Evolutionary conservation across 176 grass and related monocot species (phyloP), one percentile per base, ranked within the genome.

Genomic region (Dactylis glomerata): DNA sequence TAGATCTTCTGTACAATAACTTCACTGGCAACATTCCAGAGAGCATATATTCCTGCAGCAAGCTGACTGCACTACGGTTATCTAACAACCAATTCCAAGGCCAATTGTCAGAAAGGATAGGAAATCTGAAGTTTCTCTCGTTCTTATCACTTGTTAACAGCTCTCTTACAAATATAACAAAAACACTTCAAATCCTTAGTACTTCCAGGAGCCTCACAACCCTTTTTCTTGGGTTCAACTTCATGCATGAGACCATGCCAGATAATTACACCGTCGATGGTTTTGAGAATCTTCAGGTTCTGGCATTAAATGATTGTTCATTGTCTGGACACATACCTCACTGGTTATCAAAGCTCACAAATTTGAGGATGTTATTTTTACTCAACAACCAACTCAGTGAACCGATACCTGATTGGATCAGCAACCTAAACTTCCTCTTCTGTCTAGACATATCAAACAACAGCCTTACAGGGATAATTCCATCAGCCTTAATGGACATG

Each of bases 11-110:
- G 2, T 37, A 28, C 38, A 91, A 86, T 31, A 76, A 55, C 13
- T 82, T 88, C 82, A 82, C 50, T 6, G 62, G 82, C 3, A 76
- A 7, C 27, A 17, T 92, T 71, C 82, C 82, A 46, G 77, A 88
- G 17, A 92, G 64, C 46, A 68, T 92, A 15, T 92, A 92, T 56
- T 82, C 77, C 22, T 91, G 86, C 62, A 78, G 54, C 56, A 82
- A 68, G 26, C 78, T 88, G 12, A 86, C 23, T 76, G 38, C 59
- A 8, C 37, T 91, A 32, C 59, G 89, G 6, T 33, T 88, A 52
- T 81, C 89, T 16, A 0, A 14, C 70, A 88, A 91, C 34, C 42
- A 63, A 0, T 22, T 91, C 5, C 51, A 69, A 0, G 89, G 89
- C 0, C 70, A 91, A 12, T 0, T 91, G 19, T 69, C 86, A 76